phyloP scores from a whole-genome alignment of 331 rosid species.

The Saraca asoca region DNA sequence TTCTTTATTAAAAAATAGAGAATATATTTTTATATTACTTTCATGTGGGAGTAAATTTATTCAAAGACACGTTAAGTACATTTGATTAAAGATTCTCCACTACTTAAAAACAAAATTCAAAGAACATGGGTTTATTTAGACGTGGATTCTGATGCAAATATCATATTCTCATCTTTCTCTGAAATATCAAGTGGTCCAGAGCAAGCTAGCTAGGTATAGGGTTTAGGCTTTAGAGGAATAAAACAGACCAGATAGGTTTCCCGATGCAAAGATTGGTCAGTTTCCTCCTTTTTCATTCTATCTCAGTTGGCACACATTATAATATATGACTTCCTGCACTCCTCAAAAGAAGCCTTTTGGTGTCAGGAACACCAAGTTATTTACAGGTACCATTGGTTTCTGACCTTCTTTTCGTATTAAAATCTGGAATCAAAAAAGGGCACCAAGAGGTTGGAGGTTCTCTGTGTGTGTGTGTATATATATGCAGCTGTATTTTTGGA shows the following conservation, averaged over 20 bases:
- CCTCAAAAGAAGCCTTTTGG: constrained; percentile 21
- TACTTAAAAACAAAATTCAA: constrained; percentile 28
- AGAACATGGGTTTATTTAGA: constrained; percentile 34
- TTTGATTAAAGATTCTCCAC: constrained; percentile 62
- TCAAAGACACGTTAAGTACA: no score
- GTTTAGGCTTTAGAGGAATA: constrained; percentile 18
- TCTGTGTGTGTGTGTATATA: not conserved
- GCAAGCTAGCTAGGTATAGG: constrained; percentile 33
- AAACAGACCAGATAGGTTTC: constrained; percentile 2
- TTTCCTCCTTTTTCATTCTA: not conserved
- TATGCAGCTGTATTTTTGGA: not conserved
- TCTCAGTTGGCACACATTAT: constrained; percentile 37
- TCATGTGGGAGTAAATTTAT: no score
- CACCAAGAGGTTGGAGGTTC: no score
- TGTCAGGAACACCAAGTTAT: constrained; percentile 17
- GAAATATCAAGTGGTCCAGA: constrained; percentile 30
- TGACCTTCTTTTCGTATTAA: not conserved
- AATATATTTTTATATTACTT: no score
- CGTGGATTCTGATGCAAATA: constrained; percentile 67
- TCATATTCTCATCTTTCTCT: constrained; percentile 33
- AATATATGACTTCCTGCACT: constrained; percentile 18
- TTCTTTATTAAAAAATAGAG: no score
- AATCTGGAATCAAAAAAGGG: no score
- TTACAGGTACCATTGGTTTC: constrained; percentile 33
- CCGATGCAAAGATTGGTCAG: constrained; percentile 20